Evolutionary conservation across 768 basidiomycete genomes (phyloP), one percentile per base, ranked within the genome.

Genomic region (Tricholoma bakamatsutake): DNA sequence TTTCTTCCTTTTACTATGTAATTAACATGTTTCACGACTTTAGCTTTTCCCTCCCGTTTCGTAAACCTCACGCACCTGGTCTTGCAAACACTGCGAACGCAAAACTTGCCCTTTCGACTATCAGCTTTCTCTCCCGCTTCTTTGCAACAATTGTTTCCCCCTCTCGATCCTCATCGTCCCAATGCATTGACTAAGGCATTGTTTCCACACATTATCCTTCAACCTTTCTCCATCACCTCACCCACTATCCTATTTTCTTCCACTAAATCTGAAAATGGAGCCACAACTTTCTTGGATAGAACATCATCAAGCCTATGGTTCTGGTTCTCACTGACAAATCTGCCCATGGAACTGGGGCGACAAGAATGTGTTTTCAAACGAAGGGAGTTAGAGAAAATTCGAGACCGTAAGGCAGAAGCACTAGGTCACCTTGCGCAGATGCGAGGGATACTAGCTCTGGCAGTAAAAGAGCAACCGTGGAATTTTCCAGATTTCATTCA

Each of bases 281-380:
- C 57, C 13, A 49, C 57, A 18, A 56, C 53, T 13, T 18, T 63
- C 31, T 54, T 52, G 17, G 40, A 47, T 45, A 46, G 49, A n/a
- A 40, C 60, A 7, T 59, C 59, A 46, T 53, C 61, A 27, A 61
- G 46, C 15, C 58, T 62, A n/a, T 57, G 61, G 15, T 59, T 66
- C 35, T 40, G 67, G 24, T 50, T 64, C n/a, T 60, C 64, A 12
- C 55, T 70, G 35, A 57, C 72, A 34, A 71, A 69, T 21, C 73
- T 83, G 18, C 91, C 90, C 0, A 67, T 90, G 28, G 75, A 80
- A 48, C 76, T 91, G 24, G 74, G 82, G 1, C 74, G 79, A 15
- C 83, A 87, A 54, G 92, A 94, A 68, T 88, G 87, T 63, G 69
- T 67, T 21, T 69, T 78, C 55, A 87, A 86, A 58, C 79, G 82